Evolutionary conservation across 441 rosid species (phyloP), one percentile per base, ranked within the genome.

Genomic region (Jatropha podagrica): DNA sequence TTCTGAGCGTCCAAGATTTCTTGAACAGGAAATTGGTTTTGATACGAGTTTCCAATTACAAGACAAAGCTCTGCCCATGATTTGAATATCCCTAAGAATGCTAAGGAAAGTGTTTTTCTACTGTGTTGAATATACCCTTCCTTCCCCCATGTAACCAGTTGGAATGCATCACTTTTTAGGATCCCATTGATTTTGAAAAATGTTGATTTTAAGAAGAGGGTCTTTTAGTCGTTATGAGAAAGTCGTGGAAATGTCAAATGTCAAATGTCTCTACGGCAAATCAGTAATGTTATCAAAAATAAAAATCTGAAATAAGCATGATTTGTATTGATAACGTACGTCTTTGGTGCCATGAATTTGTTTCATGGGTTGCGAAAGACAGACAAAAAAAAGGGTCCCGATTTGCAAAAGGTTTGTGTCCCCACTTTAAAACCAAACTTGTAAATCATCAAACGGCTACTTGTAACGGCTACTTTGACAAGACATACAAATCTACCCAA

Each of bases 381-480:
- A 54, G n/a, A 54, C 3, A 3, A 4, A 17, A 17, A 54, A 54
- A 52, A n/a, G 14, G 18, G 10, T 13, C 14, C 5, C 10, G 38
- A 5, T 63, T 27, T 49, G 23, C 44, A 10, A 38, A 15, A 3
- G 4, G 8, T 40, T 46, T 27, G 3, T 11, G 69, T 37, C 59
- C 70, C 76, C 72, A 73, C 70, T 38, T 14, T 0, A 37, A 23
- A 56, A 23, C 32, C 73, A 13, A 41, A 42, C 65, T 58, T 42
- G 60, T 27, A 27, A 72, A 59, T 15, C 52, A 23, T 72, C 55
- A 48, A 80, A 80, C 73, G 69, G 80, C 83, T 59, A 59, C 18
- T 18, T 68, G 7, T 73, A 76, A 73, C 68, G 80, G 80, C 74
- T 49, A 76, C 41, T 54, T 69, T 40, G 14, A n/a, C 55, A 48